Evolutionary conservation across 1,284 basidiomycete species (phyloP), one percentile per base, ranked within the genome.

Genomic region (Moesziomyces sp.): DNA sequence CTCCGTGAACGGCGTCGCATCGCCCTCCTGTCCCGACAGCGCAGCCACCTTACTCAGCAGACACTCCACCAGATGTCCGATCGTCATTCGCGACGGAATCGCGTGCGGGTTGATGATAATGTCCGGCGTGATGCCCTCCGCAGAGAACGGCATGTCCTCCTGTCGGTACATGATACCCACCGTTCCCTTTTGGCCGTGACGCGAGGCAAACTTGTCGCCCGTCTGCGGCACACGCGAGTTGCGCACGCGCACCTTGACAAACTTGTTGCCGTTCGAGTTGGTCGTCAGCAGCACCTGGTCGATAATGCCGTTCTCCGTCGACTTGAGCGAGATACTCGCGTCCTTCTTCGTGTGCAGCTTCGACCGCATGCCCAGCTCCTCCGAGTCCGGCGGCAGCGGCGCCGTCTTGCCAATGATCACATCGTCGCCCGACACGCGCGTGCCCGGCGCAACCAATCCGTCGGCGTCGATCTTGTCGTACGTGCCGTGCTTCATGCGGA

Each of bases 401-500:
- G 97, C 94, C 1, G 97, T 99, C 87, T 99, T 99, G 63, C 96
- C 96, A 74, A 99, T 99, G 79, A 99, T 97, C 79, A 99, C 98
- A 84, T 99, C 96, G 84, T 98, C 96, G 42, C 96, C 96, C 61
- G 90, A 90, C 40, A 99, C 96, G 83, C 93, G 92, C 63, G 93
- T 97, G 52, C 97, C 96, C 21, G 96, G 94, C 14, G 93, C 93
- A 79, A 98, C 94, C 46, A 99, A 87, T 55, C 96, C 96, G 81
- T 99, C 96, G 70, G 92, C 91, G 82, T 99, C 97, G 52, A 99
- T 87, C 86, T 99, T 99, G 86, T 98, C 96, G 85, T 99, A 99
- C 10, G 94, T 96, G 5, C 96, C 96, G 74, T 95, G 94, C 86
- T 99, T 99, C 91, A 99, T 92, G 26, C 94, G 90, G 59, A 99